Evolutionary conservation across 169 alveolate genomes (phyloP), one percentile per base, ranked within the genome.

Genomic region (Prorocentrum cordatum): DNA sequence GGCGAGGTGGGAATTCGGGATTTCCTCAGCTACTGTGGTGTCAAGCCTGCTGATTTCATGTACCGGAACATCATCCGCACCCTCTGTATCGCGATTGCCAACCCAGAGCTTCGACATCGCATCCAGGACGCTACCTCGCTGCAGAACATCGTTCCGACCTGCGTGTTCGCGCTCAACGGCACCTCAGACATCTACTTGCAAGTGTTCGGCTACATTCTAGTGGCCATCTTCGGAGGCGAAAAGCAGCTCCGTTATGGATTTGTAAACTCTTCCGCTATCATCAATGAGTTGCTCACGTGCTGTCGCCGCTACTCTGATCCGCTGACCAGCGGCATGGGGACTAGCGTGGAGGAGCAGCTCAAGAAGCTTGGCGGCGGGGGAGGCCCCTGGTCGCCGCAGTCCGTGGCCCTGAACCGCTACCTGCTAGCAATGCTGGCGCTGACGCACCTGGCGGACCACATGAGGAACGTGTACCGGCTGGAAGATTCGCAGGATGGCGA

Each of bases 41-140:
- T 75, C 59, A 75, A 75, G 66, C 89, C 89, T 26, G 73, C 89
- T 18, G 61, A 79, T 77, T 79, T 79, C 89, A 79, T 79, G 50
- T 79, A 79, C 58, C 26, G 89, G 89, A 3, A 24, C 26, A 80
- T 61, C 62, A 39, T 80, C 77, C 89, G 89, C 9, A 79, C 89
- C 62, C 32, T 79, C 45, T 79, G 89, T 62, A 64, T 79, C 27
- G 62, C 61, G 7, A 50, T 79, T 45, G 68, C 89, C n/a, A 70
- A 75, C 61, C 86, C 47, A 14, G 86, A 75, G 71, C 47, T 75
- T 70, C 72, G 86, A 10, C 86, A 14, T 62, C 47, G 72, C 29
- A 3, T 67, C 24, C 20, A 26, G 6, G 70, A 79, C 35, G 89
- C 89, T n/a, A 35, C 61, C 62, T 58, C 68, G 18, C 61, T 77